These are phyloP conservation scores for Coix lacrymajobi DNA, from an alignment of 176 grass and related monocot species.

Conservation along the genomic window DNA sequence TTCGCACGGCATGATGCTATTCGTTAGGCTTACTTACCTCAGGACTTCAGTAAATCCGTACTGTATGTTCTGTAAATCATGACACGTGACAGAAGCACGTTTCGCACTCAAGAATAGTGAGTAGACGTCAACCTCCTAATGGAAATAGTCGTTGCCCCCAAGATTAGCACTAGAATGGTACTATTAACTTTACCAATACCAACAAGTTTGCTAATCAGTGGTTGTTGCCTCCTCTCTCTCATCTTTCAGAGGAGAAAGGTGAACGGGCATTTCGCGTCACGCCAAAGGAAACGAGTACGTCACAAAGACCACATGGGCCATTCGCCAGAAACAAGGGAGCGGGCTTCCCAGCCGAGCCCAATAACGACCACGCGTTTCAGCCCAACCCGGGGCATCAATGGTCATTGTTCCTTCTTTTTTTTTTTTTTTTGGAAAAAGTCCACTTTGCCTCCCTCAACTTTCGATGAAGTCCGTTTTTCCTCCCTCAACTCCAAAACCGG, in stretches of 20 bases:
- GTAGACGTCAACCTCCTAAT: background rate
- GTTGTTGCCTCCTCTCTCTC: background rate
- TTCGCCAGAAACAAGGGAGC: background rate
- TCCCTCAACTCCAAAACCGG: no score
- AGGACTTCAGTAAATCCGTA: background rate
- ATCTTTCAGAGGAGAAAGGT: background rate
- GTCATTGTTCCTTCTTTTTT: no score
- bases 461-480: no score
- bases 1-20: background rate
- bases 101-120: background rate
- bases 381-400: background rate
- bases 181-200: background rate
- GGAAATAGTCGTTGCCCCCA: background rate
- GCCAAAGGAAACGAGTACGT: background rate
- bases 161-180: background rate
- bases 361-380: background rate
- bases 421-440: no score
- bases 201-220: background rate
- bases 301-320: constrained; percentile 2
- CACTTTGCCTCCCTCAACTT: no score
- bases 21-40: background rate
- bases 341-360: background rate
- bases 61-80: background rate
- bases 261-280: background rate
- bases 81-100: background rate